phyloP scores from a whole-genome alignment of 345 rosid genomes.

The Eucalyptus rudis region DNA sequence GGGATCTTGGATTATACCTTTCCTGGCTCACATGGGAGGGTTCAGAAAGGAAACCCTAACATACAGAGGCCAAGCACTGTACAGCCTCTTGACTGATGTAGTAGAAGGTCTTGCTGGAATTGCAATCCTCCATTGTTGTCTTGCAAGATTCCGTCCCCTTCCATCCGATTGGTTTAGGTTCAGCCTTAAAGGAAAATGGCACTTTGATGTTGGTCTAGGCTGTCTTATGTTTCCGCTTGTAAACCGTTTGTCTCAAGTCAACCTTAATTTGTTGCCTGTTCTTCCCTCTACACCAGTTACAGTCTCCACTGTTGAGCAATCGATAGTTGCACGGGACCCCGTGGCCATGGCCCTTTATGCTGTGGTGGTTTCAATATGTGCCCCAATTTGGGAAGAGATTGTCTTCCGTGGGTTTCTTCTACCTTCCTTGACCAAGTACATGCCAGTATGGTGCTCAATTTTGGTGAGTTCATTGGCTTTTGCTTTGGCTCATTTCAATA shows the following conservation, averaged over 20 bases:
- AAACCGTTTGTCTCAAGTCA: slow-evolving; percentile 33
- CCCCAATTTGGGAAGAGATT: slow-evolving; percentile 46
- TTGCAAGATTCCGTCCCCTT: slow-evolving; percentile 31
- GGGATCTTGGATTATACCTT: slow-evolving; percentile 41
- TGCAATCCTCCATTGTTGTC: slow-evolving; percentile 24
- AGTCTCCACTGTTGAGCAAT: slow-evolving; percentile 40
- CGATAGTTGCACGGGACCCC: slow-evolving; percentile 29
- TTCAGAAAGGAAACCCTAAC: slow-evolving; percentile 36
- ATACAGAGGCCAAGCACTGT: slow-evolving; percentile 34
- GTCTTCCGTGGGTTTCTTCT: slow-evolving; percentile 41
- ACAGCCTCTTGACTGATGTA: slow-evolving; percentile 37
- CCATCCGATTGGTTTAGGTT: slow-evolving; percentile 31
- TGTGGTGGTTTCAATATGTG: slow-evolving; percentile 34
- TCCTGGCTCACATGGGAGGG: slow-evolving; percentile 25
- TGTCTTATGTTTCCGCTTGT: slow-evolving; percentile 40
- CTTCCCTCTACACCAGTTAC: slow-evolving; percentile 32
- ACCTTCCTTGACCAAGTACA: slow-evolving; percentile 38
- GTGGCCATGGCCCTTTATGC: slow-evolving; percentile 45
- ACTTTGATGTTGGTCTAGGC: slow-evolving; percentile 33
- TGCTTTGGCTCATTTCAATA: slow-evolving; percentile 37
- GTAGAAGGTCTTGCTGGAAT: slow-evolving; percentile 40
- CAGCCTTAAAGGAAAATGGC: slow-evolving; percentile 33
- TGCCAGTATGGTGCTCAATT: slow-evolving; percentile 39
- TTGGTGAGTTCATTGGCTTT: slow-evolving; percentile 33
- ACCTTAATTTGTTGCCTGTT: slow-evolving; percentile 28